phyloP scores from a whole-genome alignment of 2,329 filamentous ascomycete genomes.

The Balansia obtecta region DNA sequence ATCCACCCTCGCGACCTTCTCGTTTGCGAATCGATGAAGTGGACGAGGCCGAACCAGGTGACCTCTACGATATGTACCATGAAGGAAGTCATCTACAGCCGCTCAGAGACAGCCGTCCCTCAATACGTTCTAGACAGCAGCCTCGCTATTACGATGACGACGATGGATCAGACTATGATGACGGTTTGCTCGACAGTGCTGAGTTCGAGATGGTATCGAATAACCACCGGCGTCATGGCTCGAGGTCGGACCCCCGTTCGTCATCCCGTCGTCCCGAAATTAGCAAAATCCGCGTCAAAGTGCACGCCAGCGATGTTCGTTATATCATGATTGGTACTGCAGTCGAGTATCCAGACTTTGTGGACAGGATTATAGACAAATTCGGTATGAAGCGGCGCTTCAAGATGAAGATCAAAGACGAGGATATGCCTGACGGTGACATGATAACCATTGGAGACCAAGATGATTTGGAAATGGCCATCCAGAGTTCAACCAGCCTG shows the following conservation, averaged over 20 bases:
- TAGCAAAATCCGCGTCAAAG: slow-evolving; percentile 78
- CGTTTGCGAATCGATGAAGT: slow-evolving; percentile 32
- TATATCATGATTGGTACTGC: slow-evolving; percentile 76
- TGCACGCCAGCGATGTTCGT: slow-evolving; percentile 80
- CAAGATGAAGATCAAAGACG: slow-evolving; percentile 81
- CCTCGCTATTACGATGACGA: slow-evolving; percentile 69
- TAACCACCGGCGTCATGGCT: slow-evolving; percentile 31
- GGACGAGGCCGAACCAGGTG: slow-evolving; percentile 52
- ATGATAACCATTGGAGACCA: slow-evolving; percentile 97
- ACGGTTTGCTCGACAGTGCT: slow-evolving; percentile 57
- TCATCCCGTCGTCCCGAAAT: slow-evolving; percentile 52
- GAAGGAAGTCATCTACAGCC: slow-evolving; percentile 26
- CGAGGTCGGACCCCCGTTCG: slow-evolving; percentile 37
- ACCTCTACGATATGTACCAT: slow-evolving; percentile 55
- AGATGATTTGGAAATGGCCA: slow-evolving; percentile 84
- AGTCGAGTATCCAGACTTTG: slow-evolving; percentile 65
- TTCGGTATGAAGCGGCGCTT: slow-evolving; percentile 67
- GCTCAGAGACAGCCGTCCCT: slow-evolving; percentile 20
- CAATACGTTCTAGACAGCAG: slow-evolving; percentile 22
- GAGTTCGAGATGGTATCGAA: slow-evolving; percentile 69
- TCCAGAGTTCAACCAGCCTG: slow-evolving; percentile 53
- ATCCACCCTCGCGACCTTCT: slow-evolving; percentile 16
- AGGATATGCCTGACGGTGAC: slow-evolving; percentile 63
- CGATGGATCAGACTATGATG: slow-evolving; percentile 62
- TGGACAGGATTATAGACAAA: slow-evolving; percentile 72